phyloP scores from a whole-genome alignment of 257 asterid species.

The Forsythia viridissima region DNA sequence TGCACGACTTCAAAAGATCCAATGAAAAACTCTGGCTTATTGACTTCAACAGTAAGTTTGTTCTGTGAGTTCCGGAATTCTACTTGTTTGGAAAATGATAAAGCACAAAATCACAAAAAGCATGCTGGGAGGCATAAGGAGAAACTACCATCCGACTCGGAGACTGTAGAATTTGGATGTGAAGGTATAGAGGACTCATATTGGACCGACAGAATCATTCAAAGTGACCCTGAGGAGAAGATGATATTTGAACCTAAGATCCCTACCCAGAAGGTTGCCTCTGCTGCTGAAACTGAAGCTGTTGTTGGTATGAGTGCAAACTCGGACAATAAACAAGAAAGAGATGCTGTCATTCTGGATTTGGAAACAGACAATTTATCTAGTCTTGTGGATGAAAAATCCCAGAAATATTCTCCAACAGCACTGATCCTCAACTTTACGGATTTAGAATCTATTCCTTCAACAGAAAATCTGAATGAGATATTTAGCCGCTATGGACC shows the following conservation, averaged over 20 bases:
- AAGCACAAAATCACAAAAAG: background rate
- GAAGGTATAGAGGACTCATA: constrained; percentile 54
- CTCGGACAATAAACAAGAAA: constrained; percentile 29
- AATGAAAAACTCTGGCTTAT: constrained; percentile 33
- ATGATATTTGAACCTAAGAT: constrained; percentile 31
- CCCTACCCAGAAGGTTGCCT: constrained; percentile 19
- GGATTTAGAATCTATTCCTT: constrained; percentile 57
- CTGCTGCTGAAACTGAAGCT: constrained; percentile 26
- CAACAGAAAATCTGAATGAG: constrained; percentile 48
- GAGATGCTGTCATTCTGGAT: constrained; percentile 11
- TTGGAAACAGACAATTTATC: constrained; percentile 26
- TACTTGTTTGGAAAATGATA: constrained; percentile 29
- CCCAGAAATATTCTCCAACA: constrained; percentile 50
- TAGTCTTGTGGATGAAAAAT: constrained; percentile 20
- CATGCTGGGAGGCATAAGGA: constrained; percentile 22
- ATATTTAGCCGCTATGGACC: constrained; percentile 62
- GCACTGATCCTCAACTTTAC: constrained; percentile 54
- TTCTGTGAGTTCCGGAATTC: constrained; percentile 54
- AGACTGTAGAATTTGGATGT: constrained; percentile 25
- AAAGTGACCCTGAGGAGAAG: constrained; percentile 39
- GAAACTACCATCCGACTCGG: constrained; percentile 24
- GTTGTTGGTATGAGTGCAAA: constrained; percentile 13
- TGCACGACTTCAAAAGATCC: constrained; percentile 53
- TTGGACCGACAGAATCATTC: constrained; percentile 68
- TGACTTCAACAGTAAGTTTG: constrained; percentile 36